Evolutionary conservation across 1,284 basidiomycete genomes (phyloP), one percentile per base, ranked within the genome.

Genomic region (Fomitopsis pinicola): DNA sequence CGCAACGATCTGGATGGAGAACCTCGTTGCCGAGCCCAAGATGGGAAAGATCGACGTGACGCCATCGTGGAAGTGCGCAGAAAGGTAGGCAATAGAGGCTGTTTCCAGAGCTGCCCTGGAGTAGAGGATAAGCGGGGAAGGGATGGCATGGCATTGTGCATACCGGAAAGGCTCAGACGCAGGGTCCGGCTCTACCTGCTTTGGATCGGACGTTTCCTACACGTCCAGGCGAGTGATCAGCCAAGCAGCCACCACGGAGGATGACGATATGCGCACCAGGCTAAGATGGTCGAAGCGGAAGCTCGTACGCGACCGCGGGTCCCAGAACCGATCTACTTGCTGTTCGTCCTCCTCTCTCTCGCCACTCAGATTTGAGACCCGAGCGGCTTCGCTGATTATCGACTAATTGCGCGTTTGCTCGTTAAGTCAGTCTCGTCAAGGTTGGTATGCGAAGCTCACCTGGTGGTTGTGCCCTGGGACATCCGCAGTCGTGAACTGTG

Each of bases 401-500:
- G 88, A 85, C 91, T 94, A 36, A 15, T 50, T 12, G 28, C 19
- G 19, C 5, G 45, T 9, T 3, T 19, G 8, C 3, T 30, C 26
- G 19, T 14, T 14, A 30, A 12, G 12, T 2, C 26, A 3, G 22
- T 28, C 26, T 9, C 26, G 45, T 28, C 6, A 14, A 2, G 22
- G 22, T 26, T 9, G 19, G 40, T 17, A 10, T 15, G 61, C 26
- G 42, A 36, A 65, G 69, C 77, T 56, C 73, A 90, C 91, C 78
- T 90, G 89, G 73, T 92, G 85, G 59, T 82, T 78, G 45, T 82
- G 78, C n/a, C 81, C 86, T 3, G 89, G 89, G 3, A 92, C 84
- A 62, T 93, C 90, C n/a, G 91, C 91, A 40, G 88, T 86, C 45
- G 87, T 89, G 70, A 95, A 91, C 71, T 97, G 95, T 42, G 85